Conservation (phyloP, 257 asterid genomes). For the Ligustrum vulgare region DNA sequence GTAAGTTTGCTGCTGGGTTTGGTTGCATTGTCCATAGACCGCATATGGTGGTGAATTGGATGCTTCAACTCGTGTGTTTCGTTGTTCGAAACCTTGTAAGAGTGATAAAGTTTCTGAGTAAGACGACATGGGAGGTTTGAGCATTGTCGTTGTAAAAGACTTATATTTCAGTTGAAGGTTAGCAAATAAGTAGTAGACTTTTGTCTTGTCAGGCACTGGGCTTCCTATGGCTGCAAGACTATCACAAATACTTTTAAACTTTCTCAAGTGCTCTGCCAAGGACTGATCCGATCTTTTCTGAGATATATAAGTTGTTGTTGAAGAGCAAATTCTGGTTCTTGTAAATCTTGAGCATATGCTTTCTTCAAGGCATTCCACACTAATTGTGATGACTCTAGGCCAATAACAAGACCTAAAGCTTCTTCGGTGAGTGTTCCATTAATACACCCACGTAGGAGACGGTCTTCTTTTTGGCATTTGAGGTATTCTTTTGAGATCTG, state of each 20-base stretch:
- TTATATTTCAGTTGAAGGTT: not conserved
- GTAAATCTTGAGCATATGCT: not conserved
- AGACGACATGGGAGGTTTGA: not conserved
- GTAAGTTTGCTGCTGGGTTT: not conserved
- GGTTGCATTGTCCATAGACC: not conserved
- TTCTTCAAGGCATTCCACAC: not conserved
- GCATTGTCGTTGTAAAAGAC: not conserved
- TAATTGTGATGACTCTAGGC: not conserved
- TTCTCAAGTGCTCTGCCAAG: not conserved
- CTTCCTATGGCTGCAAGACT: not conserved
- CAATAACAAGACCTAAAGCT: constrained; percentile 5
- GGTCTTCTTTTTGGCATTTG: not conserved
- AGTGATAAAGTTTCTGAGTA: not conserved
- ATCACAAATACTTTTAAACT: not conserved
- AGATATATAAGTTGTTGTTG: not conserved
- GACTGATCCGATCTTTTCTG: not conserved
- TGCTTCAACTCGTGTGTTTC: not conserved
- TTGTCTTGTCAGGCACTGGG: not conserved
- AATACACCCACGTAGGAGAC: constrained; percentile 2
- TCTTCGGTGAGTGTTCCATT: not conserved
- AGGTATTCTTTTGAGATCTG: not conserved
- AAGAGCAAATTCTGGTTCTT: constrained; percentile 1
- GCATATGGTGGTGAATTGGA: not conserved
- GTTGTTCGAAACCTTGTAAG: not conserved
- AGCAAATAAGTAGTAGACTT: not conserved